Conservation (phyloP, 1,284 basidiomycete species). For the Marasmius sp. region DNA sequence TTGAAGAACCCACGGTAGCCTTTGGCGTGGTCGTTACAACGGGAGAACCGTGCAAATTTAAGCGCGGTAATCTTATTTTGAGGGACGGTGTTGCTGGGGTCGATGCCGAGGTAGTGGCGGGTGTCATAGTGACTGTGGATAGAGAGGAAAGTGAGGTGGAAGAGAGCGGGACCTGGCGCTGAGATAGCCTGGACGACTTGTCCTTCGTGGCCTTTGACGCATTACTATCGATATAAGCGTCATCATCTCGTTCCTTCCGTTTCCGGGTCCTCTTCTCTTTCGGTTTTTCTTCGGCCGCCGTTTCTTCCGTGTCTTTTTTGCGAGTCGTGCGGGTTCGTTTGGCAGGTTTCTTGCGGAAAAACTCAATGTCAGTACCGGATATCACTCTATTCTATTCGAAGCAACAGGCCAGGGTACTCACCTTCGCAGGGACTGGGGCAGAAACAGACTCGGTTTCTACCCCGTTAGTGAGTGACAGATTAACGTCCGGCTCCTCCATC, state of each 20-base stretch:
- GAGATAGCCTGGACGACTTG: conserved; percentile 27
- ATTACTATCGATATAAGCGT: conserved; percentile 22
- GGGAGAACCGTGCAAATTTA: conserved; percentile 25
- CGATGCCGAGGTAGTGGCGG: conserved; percentile 25
- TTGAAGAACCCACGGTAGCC: not conserved
- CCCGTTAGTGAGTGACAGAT: conserved; percentile 1
- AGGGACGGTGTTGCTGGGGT: conserved; percentile 39
- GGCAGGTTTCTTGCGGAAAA: not conserved
- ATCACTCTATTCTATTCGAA: no score
- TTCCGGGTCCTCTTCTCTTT: conserved; percentile 36
- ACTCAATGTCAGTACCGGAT: no score
- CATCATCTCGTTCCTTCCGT: conserved; percentile 46
- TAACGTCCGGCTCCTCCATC: conserved; percentile 10
- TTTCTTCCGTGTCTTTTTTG: conserved; percentile 10
- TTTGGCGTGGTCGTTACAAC: not conserved
- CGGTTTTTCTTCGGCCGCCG: conserved; percentile 27
- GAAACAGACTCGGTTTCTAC: not conserved
- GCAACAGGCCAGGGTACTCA: not conserved
- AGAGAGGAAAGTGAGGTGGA: conserved; percentile 25
- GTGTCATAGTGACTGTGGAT: conserved; percentile 15
- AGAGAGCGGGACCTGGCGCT: conserved; percentile 19
- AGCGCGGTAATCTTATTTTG: conserved; percentile 57
- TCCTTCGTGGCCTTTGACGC: conserved; percentile 24
- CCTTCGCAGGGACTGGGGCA: not conserved
- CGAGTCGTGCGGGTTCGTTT: conserved; percentile 4